phyloP scores from a whole-genome alignment of 257 asterid species.

The Forsythia viridissima region DNA sequence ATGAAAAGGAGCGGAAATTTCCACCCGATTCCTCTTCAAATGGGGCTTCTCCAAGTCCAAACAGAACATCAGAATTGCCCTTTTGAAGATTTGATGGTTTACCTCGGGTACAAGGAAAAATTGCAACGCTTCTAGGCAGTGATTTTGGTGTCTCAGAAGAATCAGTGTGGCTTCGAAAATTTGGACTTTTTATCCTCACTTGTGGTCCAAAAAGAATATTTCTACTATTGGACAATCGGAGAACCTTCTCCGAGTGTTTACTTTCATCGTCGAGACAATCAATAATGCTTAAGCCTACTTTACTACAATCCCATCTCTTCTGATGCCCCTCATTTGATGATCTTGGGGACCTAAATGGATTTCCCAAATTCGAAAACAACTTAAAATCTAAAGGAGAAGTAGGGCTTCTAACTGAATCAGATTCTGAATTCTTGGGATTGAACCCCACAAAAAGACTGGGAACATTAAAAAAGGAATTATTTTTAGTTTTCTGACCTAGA shows the following conservation, averaged over 20 bases:
- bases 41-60: conserved; percentile 38
- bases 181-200: conserved; percentile 30
- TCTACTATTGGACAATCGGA: conserved; percentile 34
- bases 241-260: conserved; percentile 32
- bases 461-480: conserved; percentile 47
- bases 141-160: conserved; percentile 37
- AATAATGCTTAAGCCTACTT: conserved; percentile 51
- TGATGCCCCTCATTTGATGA: conserved; percentile 30
- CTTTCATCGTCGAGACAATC: conserved; percentile 42
- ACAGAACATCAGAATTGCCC: conserved; percentile 39
- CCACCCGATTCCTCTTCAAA: conserved; percentile 10
- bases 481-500: conserved; percentile 55
- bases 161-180: conserved; percentile 17
- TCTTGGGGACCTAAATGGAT: conserved; percentile 62
- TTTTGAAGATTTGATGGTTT: conserved; percentile 33
- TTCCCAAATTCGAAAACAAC: conserved; percentile 66
- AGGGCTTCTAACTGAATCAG: conserved; percentile 85
- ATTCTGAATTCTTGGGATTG: conserved; percentile 62
- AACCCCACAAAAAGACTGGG: conserved; percentile 73
- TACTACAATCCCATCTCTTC: conserved; percentile 38
- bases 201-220: conserved; percentile 41
- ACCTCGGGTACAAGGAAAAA: conserved; percentile 27
- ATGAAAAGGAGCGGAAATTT: conserved; percentile 35
- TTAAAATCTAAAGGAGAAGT: conserved; percentile 89
- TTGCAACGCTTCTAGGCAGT: conserved; percentile 32